phyloP scores from a whole-genome alignment of 495 filamentous ascomycete species.

The Apodospora peruviana region DNA sequence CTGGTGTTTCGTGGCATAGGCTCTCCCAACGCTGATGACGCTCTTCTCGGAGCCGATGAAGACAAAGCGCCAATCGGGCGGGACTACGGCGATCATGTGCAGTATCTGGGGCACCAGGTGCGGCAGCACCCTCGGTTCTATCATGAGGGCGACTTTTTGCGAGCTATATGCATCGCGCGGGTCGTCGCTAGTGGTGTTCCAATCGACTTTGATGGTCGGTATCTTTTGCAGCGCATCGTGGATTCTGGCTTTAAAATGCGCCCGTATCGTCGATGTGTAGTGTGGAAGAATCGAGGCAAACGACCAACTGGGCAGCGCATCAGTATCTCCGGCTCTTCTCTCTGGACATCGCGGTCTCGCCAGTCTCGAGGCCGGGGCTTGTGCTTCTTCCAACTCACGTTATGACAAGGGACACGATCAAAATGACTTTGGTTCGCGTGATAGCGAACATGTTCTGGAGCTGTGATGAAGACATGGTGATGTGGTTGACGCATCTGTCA shows the following conservation, averaged over 20 bases:
- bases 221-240: conserved; percentile 32
- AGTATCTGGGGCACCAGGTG: conserved; percentile 41
- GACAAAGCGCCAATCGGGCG: conserved; percentile 46
- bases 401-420: conserved; percentile 21
- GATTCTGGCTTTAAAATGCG: conserved; percentile 25
- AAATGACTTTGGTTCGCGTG: conserved; percentile 15
- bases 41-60: conserved; percentile 42
- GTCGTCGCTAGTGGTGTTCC: conserved; percentile 26
- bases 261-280: conserved; percentile 32
- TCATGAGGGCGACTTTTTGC: conserved; percentile 45
- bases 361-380: no score
- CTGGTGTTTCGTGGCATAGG: conserved; percentile 37
- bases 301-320: conserved; percentile 28
- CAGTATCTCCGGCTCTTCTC: no score
- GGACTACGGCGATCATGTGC: conserved; percentile 46
- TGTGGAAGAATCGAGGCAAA: conserved; percentile 33
- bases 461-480: background rate
- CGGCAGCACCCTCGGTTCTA: conserved; percentile 40
- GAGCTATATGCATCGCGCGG: conserved; percentile 36
- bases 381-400: conserved; percentile 26
- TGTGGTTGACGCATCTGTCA: background rate
- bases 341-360: no score
- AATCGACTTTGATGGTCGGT: conserved; percentile 37
- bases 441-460: conserved; percentile 15
- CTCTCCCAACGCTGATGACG: conserved; percentile 30